A percentile compares a stretch with the other conserved stretches of the same genome.
Evolutionary conservation across 1,139 yeast species (phyloP).

Genomic region (Candida albicans): DNA sequence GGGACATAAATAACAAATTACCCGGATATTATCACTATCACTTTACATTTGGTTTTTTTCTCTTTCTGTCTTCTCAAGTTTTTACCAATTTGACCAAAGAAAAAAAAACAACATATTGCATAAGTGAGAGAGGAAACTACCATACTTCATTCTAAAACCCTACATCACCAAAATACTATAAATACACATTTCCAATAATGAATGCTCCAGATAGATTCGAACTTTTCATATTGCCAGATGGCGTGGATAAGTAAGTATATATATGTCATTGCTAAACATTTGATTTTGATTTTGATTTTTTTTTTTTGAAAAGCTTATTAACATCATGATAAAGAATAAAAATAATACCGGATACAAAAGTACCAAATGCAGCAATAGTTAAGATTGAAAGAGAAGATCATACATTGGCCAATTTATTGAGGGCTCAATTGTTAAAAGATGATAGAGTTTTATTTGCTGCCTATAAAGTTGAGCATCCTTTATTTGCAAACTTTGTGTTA

Average conservation of each 20-base stretch:
- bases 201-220: conserved; percentile 99
- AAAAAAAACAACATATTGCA: not conserved
- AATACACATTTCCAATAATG: conserved; percentile 44
- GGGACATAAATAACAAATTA: not conserved
- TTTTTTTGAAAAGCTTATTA: not conserved
- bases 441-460: conserved; percentile 91
- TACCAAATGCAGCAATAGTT: conserved; percentile 91
- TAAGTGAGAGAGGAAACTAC: not conserved
- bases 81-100: not conserved
- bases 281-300: not conserved
- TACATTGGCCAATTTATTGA: conserved; percentile 85
- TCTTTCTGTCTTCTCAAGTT: not conserved
- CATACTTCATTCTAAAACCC: not conserved
- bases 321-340: conserved; percentile 51
- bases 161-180: not conserved
- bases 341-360: conserved; percentile 90
- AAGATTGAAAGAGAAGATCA: conserved; percentile 97
- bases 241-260: conserved; percentile 71
- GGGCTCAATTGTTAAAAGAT: conserved; percentile 85
- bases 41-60: not conserved
- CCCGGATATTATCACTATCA: not conserved
- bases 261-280: not conserved
- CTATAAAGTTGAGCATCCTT: conserved; percentile 95
- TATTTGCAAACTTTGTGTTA: conserved; percentile 90
- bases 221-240: conserved; percentile 94